Evolutionary conservation across 1,139 yeast species (phyloP), one percentile per base, ranked within the genome.

Genomic region (Debaryomycetaceae sp.): DNA sequence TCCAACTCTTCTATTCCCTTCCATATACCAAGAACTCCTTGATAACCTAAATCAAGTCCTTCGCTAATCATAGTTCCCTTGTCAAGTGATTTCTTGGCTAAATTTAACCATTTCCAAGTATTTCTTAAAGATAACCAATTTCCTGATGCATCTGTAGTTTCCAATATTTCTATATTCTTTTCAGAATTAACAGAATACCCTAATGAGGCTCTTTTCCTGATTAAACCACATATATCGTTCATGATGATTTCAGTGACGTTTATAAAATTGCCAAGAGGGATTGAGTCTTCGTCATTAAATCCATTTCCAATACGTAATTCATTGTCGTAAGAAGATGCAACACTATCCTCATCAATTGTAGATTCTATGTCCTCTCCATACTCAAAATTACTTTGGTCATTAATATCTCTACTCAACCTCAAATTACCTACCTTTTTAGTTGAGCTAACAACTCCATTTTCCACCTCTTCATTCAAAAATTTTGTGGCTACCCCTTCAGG

Each of bases 11-110:
- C 76, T 7, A 78, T 73, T 14, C 96, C 95, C 49, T 81, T 81
- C 98, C 98, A 92, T 31, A 91, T 81, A 11, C 96, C 96, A 29
- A 81, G 61, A 1, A 91, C 94, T 6, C 98, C 98, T 51, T 86
- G 84, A 58, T 79, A 89, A 2, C 95, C 94, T 31, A 92, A 72
- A 57, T 92, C 97, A 24, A 87, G 66, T 6, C 75, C 74, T 18
- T 79, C 82, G 1, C 83, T 74, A 1, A 78, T 67, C 87, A 87
- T 83, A 2, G 83, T 70, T 0, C 87, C 87, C 39, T 83, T 79
- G 24, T 75, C 79, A 14, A 83, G 80, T 1, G 88, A 76, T 37
- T 77, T 78, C 43, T 79, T 73, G 0, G 95, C 89, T 37, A 86
- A 75, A 6, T 81, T 77, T 19, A 91, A 63, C 97, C 97, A 91